Evolutionary conservation across 805 yeast species (phyloP).

Genomic region (Metschnikowia santaceciliae): DNA sequence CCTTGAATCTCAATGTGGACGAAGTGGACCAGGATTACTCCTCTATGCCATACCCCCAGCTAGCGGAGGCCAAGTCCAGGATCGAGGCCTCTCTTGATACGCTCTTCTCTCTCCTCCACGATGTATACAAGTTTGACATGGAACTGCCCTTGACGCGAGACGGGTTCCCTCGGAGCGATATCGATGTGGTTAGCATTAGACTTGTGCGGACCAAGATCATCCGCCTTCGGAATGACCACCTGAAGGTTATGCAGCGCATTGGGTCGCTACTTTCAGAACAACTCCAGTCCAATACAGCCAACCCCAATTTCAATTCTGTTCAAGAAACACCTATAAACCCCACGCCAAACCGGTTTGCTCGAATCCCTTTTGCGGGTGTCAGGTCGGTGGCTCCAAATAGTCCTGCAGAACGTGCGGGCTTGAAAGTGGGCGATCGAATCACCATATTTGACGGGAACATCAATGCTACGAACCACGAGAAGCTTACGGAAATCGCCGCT

Average conservation of each 20-base stretch:
- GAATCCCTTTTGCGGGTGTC: conserved; percentile 52
- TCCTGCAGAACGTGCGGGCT: conserved; percentile 56
- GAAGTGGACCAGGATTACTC: conserved; percentile 5
- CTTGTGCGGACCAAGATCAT: conserved; percentile 60
- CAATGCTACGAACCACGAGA: conserved; percentile 53
- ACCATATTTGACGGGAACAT: conserved; percentile 48
- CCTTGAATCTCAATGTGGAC: conserved; percentile 13
- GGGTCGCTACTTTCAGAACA: conserved; percentile 45
- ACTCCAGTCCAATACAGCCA: conserved; percentile 20
- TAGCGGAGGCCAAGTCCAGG: conserved; percentile 16
- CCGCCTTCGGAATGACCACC: conserved; percentile 66
- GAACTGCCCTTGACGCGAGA: conserved; percentile 65
- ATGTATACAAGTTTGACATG: conserved; percentile 54
- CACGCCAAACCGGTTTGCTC: not conserved
- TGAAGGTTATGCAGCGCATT: conserved; percentile 43
- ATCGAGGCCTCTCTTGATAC: conserved; percentile 36
- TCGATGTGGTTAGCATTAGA: conserved; percentile 70
- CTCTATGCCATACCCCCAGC: conserved; percentile 9
- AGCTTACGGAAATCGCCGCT: conserved; percentile 41
- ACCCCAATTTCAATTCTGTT: no score
- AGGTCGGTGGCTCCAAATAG: conserved; percentile 46
- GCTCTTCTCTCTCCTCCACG: conserved; percentile 40
- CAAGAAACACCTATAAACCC: not conserved
- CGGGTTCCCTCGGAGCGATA: conserved; percentile 83
- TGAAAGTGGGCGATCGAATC: conserved; percentile 52